phyloP scores from a whole-genome alignment of 2,329 filamentous ascomycete genomes.

The Neonectria magnoliae region DNA sequence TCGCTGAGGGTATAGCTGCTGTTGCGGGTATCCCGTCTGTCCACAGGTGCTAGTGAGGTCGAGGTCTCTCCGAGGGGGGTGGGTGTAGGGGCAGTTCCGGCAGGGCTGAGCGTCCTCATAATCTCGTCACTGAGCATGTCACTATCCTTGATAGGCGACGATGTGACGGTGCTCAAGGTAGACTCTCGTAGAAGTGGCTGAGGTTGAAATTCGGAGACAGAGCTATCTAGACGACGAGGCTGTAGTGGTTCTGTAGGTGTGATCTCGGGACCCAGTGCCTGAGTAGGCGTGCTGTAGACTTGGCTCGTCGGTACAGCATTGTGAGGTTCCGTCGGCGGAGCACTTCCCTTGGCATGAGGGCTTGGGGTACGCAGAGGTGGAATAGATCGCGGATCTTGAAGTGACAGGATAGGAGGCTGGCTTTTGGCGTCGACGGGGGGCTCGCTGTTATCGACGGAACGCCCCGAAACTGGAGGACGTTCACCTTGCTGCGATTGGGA shows the following conservation, averaged over 20 bases:
- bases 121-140: constrained; percentile 80
- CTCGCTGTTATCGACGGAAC: constrained; percentile 1
- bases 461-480: neutral
- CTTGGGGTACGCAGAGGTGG: constrained; percentile 49
- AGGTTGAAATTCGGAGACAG: constrained; percentile 49
- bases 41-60: constrained; percentile 31
- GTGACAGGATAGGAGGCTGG: constrained; percentile 24
- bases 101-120: constrained; percentile 71
- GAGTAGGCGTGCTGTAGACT: constrained; percentile 9
- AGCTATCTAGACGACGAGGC: constrained; percentile 49
- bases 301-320: constrained; percentile 6
- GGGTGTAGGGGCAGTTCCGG: constrained; percentile 40
- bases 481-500: neutral
- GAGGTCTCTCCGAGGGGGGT: constrained; percentile 27
- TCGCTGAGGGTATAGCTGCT: constrained; percentile 73
- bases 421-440: constrained; percentile 3
- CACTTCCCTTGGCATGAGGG: constrained; percentile 34
- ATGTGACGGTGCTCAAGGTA: constrained; percentile 60
- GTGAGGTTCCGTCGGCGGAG: constrained; percentile 17
- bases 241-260: constrained; percentile 58
- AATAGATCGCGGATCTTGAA: constrained; percentile 39
- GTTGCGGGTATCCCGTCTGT: constrained; percentile 51
- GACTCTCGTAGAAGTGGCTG: constrained; percentile 53
- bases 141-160: constrained; percentile 72
- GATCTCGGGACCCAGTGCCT: constrained; percentile 41